Conservation (phyloP, 805 yeast species). For the Sugiyamaella valdiviana region DNA sequence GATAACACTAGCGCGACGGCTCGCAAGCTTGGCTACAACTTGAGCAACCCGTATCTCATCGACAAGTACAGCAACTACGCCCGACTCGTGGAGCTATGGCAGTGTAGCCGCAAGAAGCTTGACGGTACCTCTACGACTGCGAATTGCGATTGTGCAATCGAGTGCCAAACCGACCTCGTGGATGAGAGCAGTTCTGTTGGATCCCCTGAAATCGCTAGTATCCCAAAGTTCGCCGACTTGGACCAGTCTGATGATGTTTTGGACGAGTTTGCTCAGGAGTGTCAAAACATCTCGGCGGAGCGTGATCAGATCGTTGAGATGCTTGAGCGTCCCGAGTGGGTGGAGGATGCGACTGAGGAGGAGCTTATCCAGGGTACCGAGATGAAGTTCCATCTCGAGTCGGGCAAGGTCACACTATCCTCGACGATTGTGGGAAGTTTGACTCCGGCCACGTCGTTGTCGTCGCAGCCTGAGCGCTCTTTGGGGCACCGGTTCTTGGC, state of each 20-base stretch:
- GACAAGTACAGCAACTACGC: constrained; percentile 31
- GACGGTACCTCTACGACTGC: background rate
- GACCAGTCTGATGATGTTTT: background rate
- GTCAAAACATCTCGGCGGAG: background rate
- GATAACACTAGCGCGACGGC: constrained; percentile 18
- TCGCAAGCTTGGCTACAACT: constrained; percentile 22
- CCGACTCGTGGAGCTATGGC: constrained; percentile 27
- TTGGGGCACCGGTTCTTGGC: background rate
- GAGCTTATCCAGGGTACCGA: constrained; percentile 2
- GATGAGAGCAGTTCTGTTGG: background rate
- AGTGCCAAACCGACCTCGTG: background rate
- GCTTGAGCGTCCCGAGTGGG: constrained; percentile 4
- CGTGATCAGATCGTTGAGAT: background rate
- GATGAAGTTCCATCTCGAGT: constrained; percentile 6
- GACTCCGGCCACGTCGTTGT: background rate
- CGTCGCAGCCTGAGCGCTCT: background rate
- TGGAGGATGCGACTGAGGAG: constrained; percentile 5
- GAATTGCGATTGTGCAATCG: too few species aligned
- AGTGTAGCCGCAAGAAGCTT: background rate
- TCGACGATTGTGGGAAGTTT: constrained; percentile 2
- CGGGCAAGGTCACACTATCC: constrained; percentile 7
- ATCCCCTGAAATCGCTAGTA: background rate
- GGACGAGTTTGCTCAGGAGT: constrained; percentile 1
- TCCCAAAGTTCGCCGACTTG: background rate
- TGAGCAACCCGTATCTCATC: constrained; percentile 33